phyloP scores from a whole-genome alignment of 2,329 filamentous ascomycete genomes.

The Cordyceps farinosa region DNA sequence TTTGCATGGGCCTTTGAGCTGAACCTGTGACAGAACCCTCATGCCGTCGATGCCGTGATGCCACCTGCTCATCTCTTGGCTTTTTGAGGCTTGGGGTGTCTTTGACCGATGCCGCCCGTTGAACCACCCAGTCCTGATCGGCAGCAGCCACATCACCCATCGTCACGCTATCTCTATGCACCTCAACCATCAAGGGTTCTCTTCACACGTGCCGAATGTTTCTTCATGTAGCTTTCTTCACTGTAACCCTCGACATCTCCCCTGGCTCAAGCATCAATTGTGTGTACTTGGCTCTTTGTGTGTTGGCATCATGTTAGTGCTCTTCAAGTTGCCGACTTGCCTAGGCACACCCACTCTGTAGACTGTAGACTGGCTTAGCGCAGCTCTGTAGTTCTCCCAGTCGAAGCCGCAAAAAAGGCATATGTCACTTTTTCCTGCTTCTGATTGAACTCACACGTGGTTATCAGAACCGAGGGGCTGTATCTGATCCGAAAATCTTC shows the following conservation, averaged over 20 bases:
- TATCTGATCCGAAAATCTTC: background rate
- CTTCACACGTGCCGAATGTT: background rate
- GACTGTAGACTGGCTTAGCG: no score
- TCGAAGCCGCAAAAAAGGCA: no score
- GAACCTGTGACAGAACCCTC: slow-evolving; percentile 5
- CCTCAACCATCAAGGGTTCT: background rate
- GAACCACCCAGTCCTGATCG: no score
- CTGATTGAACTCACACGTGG: background rate
- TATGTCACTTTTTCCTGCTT: background rate
- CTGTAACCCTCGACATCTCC: background rate
- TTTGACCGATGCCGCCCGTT: no score
- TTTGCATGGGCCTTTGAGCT: slow-evolving; percentile 1
- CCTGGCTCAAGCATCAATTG: background rate
- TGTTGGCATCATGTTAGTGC: background rate
- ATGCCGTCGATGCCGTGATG: background rate
- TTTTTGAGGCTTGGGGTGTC: background rate
- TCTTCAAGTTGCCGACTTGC: background rate
- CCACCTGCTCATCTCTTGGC: background rate
- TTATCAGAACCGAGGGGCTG: background rate
- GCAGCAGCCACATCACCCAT: background rate
- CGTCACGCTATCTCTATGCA: background rate
- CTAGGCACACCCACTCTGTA: background rate
- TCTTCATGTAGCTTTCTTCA: background rate
- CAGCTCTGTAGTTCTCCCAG: no score
- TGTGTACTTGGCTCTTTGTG: background rate